phyloP scores from a whole-genome alignment of 345 rosid species.

The Citrus hindsii region DNA sequence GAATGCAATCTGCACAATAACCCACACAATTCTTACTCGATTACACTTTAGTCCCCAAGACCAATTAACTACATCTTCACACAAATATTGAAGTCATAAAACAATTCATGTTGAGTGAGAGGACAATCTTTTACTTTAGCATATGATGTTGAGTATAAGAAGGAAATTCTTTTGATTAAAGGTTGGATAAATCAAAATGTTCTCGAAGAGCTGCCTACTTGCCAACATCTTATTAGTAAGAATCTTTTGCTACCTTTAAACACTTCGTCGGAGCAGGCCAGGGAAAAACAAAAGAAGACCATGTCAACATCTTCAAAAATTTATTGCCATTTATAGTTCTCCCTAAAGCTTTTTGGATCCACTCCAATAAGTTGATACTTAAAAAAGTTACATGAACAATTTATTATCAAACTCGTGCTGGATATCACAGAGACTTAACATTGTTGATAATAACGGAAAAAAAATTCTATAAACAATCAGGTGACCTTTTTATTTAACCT shows the following conservation, averaged over 20 bases:
- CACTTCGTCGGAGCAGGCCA: slow-evolving; percentile 56
- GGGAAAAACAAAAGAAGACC: slow-evolving; percentile 65
- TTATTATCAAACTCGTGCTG: too few relatives aligned
- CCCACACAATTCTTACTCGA: too few relatives aligned
- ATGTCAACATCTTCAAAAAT: slow-evolving; percentile 84
- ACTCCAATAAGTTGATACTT: slow-evolving; percentile 78
- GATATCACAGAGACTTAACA: too few relatives aligned
- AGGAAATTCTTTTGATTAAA: slow-evolving; percentile 72
- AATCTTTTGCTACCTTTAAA: slow-evolving; percentile 35
- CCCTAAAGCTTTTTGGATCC: slow-evolving; percentile 66
- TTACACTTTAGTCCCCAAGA: too few relatives aligned
- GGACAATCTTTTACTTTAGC: slow-evolving; percentile 71
- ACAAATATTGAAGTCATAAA: slow-evolving; percentile 33
- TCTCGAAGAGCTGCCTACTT: slow-evolving; percentile 62
- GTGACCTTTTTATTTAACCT: neutral
- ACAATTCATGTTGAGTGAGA: slow-evolving; percentile 71
- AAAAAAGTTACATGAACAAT: neutral
- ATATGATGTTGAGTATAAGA: slow-evolving; percentile 67
- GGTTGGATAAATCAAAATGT: slow-evolving; percentile 48
- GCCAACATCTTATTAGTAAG: slow-evolving; percentile 72
- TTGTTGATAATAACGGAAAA: too few relatives aligned
- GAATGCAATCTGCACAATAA: too few relatives aligned
- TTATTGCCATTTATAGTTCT: slow-evolving; percentile 68
- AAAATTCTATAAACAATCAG: too few relatives aligned
- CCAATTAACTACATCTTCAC: too few relatives aligned